phyloP scores from a whole-genome alignment of 2,329 filamentous ascomycete species.

The Claviceps sp. region DNA sequence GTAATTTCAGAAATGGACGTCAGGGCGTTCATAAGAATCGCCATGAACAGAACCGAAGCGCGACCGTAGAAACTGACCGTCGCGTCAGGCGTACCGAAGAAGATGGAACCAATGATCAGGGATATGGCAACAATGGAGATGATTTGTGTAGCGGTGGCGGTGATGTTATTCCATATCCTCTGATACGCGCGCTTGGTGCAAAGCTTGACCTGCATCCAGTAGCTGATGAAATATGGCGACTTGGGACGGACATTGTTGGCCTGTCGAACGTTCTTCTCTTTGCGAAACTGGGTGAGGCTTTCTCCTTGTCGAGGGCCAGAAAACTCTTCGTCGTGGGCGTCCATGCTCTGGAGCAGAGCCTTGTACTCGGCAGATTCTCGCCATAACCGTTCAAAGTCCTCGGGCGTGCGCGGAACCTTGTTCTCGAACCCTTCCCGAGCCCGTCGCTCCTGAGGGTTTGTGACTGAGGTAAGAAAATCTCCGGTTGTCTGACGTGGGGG shows the following conservation, averaged over 20 bases:
- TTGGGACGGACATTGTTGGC: slow-evolving; percentile 37
- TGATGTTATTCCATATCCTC: slow-evolving; percentile 37
- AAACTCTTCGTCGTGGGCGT: slow-evolving; percentile 32
- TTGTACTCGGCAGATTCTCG: slow-evolving; percentile 30
- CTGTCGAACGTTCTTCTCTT: slow-evolving; percentile 36
- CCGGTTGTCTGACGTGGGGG: slow-evolving; percentile 53
- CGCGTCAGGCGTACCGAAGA: slow-evolving; percentile 36
- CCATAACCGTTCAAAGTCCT: slow-evolving; percentile 49
- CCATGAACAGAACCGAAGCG: slow-evolving; percentile 46
- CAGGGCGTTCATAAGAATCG: slow-evolving; percentile 45
- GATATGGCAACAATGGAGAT: slow-evolving; percentile 39
- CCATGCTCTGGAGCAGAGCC: slow-evolving; percentile 33
- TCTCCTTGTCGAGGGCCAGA: slow-evolving; percentile 27
- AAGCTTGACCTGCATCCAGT: slow-evolving; percentile 38
- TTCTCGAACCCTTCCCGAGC: slow-evolving; percentile 44
- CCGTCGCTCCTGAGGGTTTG: slow-evolving; percentile 47
- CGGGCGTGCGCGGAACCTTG: slow-evolving; percentile 51
- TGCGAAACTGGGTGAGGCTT: slow-evolving; percentile 27
- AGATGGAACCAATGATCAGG: slow-evolving; percentile 49
- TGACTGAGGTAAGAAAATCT: slow-evolving; percentile 58
- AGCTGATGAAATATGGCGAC: slow-evolving; percentile 44
- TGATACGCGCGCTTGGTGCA: slow-evolving; percentile 39
- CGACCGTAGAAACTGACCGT: slow-evolving; percentile 39
- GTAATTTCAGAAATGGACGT: slow-evolving; percentile 42
- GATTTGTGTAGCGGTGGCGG: slow-evolving; percentile 31